Base-by-base conservation (phyloP, 208 protist genomes). In the Phytomonas sp. region DNA sequence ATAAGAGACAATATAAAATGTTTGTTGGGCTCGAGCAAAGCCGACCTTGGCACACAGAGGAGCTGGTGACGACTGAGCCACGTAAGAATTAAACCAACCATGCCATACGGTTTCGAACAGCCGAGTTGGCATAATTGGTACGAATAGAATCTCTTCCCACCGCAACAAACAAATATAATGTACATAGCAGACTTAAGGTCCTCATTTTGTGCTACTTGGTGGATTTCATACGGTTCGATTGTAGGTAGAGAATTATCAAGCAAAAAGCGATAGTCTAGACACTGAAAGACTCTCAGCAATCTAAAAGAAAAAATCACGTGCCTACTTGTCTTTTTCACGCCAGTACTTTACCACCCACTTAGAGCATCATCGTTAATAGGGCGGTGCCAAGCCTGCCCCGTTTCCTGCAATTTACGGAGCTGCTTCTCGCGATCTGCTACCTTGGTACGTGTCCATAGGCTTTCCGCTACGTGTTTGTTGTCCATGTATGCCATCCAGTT, bases 401-500 rank as follows among this genome's bases (percentile, higher is more conserved):
- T 81, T 75, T 90, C 82, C 75, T 97, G 92, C 68, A 94, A 71
- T 61, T 62, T 70, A 2, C 89, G 79, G 67, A 92, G 79, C 70
- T 82, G 63, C 78, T 92, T 92, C 73, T 93, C 89, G 40, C 88
- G 72, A 60, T 94, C 89, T 20, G 79, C 86, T n/a, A 93, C 76
- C 79, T 87, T 90, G 2, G 79, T 70, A 20, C 89, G 78, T 60
- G 89, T 97, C 90, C 92, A 97, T 61, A 94, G 78, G 32, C 80
- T 84, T 80, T 97, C 86, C 26, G 92, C 89, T 9, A 97, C 89
- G 74, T 97, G 87, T 70, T 94, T 94, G 75, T 95, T 97, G 67
- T 97, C 92, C 70, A 97, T 69, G 75, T 93, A 97, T 28, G 89
- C 89, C 79, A 95, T 84, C 90, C 92, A 97, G 66, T 97, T 97